Conservation (phyloP, 73 alveolate species). For the Blepharisma japonicum region DNA sequence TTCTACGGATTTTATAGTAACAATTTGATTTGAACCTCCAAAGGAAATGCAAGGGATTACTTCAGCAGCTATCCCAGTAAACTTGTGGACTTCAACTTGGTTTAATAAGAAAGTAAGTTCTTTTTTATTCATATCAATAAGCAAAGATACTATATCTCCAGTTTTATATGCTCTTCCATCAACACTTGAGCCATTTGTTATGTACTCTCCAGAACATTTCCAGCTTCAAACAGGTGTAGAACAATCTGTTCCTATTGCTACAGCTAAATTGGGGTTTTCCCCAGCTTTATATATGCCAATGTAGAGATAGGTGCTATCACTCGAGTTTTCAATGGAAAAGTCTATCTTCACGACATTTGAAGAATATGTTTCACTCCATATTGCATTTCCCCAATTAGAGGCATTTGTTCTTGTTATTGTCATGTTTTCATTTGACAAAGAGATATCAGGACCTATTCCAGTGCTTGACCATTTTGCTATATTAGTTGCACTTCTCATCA, state of each 20-base stretch:
- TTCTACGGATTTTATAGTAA: background rate
- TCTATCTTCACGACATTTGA: background rate
- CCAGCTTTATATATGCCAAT: slow-evolving; percentile 25
- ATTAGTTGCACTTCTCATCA: background rate
- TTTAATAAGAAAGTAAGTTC: background rate
- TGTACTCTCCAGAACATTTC: slow-evolving; percentile 1
- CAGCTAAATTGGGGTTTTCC: background rate
- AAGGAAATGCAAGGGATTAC: background rate
- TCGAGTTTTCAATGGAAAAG: slow-evolving; percentile 1
- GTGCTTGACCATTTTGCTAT: background rate
- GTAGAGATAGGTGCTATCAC: background rate
- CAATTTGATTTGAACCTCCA: slow-evolving; percentile 21
- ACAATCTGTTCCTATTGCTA: background rate
- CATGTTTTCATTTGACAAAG: background rate
- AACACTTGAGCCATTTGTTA: background rate
- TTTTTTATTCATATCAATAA: background rate
- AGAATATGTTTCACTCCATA: background rate
- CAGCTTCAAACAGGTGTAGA: background rate
- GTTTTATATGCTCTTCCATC: background rate
- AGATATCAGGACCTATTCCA: slow-evolving; percentile 17
- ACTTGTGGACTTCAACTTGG: background rate
- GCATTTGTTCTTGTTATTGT: slow-evolving; percentile 24
- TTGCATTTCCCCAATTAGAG: slow-evolving; percentile 14
- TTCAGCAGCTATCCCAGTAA: background rate
- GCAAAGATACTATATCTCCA: background rate